Evolutionary conservation across 257 asterid species (phyloP).

Genomic region (Lycium ferocissimum): DNA sequence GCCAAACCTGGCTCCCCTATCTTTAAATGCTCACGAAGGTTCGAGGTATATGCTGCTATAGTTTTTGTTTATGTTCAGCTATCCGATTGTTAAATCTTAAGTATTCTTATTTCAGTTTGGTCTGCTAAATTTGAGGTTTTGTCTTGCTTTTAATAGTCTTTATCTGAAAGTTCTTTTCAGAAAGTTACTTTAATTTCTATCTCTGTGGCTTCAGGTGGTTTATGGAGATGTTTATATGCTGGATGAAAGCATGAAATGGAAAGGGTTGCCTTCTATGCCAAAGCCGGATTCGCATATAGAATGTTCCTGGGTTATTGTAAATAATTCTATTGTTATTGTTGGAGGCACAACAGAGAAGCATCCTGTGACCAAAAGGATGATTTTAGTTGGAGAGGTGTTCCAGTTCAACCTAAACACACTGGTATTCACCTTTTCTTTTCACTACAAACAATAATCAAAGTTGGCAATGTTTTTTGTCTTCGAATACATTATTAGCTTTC

Average conservation of each 20-base stretch:
- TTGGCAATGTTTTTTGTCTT: neutral
- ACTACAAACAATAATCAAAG: neutral
- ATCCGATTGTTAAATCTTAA: neutral
- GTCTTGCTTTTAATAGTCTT: neutral
- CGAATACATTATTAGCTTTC: neutral
- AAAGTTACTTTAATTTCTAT: neutral
- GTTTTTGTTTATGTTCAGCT: neutral
- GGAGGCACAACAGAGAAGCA: conserved; percentile 86
- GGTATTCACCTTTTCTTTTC: conserved; percentile 42
- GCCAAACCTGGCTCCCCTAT: conserved; percentile 83
- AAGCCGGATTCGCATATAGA: conserved; percentile 77
- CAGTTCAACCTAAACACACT: conserved; percentile 56
- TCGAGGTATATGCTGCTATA: conserved; percentile 52
- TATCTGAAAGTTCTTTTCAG: neutral
- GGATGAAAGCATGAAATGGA: conserved; percentile 67
- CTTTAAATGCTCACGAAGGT: conserved; percentile 77
- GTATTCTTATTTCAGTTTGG: neutral
- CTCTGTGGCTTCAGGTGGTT: conserved; percentile 54
- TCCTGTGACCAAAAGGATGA: conserved; percentile 75
- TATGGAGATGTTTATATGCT: conserved; percentile 80
- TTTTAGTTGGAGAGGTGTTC: conserved; percentile 77
- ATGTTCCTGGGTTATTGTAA: conserved; percentile 65
- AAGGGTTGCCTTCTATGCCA: conserved; percentile 61
- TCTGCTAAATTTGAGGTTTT: neutral
- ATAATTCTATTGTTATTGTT: conserved; percentile 59